phyloP scores from a whole-genome alignment of 2,329 filamentous ascomycete genomes.

The Dothideomycetes sp. region DNA sequence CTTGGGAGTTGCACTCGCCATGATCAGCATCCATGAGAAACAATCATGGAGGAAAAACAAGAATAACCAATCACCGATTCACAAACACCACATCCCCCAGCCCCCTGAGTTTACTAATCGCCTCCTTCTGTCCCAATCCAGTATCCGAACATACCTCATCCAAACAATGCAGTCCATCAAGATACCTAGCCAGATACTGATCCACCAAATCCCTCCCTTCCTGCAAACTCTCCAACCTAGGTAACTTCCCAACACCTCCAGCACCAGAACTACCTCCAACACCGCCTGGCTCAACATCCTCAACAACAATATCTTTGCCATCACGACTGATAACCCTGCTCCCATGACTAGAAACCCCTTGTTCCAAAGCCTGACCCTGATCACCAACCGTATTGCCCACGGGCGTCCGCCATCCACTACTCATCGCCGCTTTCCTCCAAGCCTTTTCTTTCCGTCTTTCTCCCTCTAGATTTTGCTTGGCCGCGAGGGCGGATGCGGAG shows the following conservation, averaged over 20 bases:
- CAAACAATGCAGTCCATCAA: conserved; percentile 67
- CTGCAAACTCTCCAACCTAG: conserved; percentile 1
- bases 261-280: conserved; percentile 19
- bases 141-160: conserved; percentile 76
- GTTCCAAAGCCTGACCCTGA: not conserved
- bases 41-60: no score
- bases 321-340: not conserved
- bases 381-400: not conserved
- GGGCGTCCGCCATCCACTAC: conserved; percentile 23
- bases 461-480: conserved; percentile 13
- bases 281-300: not conserved
- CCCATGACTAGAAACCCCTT: not conserved
- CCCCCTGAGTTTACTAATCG: conserved; percentile 54
- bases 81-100: conserved; percentile 25
- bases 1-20: no score
- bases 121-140: conserved; percentile 59
- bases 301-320: not conserved
- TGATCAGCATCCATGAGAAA: no score
- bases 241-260: conserved; percentile 16
- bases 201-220: conserved; percentile 26
- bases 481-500: conserved; percentile 14
- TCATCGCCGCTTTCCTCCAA: conserved; percentile 25
- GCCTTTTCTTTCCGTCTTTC: conserved; percentile 20
- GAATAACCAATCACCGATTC: no score
- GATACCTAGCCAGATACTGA: conserved; percentile 52